A percentile compares a stretch with the other conserved stretches of the same genome.
Evolutionary conservation across 2,329 filamentous ascomycete species (phyloP).

Genomic region (Aspergillus tubingensis): DNA sequence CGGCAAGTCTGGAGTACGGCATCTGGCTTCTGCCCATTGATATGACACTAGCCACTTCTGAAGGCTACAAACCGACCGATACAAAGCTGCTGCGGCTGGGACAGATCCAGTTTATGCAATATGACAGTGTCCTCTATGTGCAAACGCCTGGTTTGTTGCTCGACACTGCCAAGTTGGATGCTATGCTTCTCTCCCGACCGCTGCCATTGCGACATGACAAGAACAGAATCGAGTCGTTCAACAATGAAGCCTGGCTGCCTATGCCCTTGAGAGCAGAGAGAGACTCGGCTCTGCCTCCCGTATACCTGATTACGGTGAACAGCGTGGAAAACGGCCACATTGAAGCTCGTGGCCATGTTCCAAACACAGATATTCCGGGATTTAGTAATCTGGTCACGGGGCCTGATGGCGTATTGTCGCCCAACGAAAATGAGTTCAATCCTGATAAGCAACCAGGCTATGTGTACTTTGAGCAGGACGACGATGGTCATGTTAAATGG

Average conservation of each 20-base stretch:
- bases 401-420: constrained; percentile 22
- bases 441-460: constrained; percentile 34
- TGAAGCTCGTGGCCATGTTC: constrained; percentile 42
- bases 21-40: constrained; percentile 47
- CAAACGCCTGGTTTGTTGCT: constrained; percentile 45
- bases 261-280: constrained; percentile 38
- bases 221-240: constrained; percentile 36
- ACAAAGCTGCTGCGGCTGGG: constrained; percentile 41
- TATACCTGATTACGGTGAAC: constrained; percentile 42
- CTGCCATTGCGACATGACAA: constrained; percentile 37
- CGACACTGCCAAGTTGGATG: constrained; percentile 41
- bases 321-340: constrained; percentile 35
- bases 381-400: constrained; percentile 37
- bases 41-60: constrained; percentile 35
- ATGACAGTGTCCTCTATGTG: constrained; percentile 48
- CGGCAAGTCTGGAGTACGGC: constrained; percentile 41
- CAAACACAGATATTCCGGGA: constrained; percentile 34
- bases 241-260: constrained; percentile 42
- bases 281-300: constrained; percentile 34
- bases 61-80: constrained; percentile 37
- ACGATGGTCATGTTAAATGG: constrained; percentile 35
- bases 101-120: constrained; percentile 44
- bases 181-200: constrained; percentile 38
- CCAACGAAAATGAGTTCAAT: constrained; percentile 10
- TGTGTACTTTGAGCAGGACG: constrained; percentile 44